A percentile compares a stretch with the other conserved stretches of the same genome.
Evolutionary conservation across 352 stramenopile genomes (phyloP).

Genomic region (Pythium grandisporangium): DNA sequence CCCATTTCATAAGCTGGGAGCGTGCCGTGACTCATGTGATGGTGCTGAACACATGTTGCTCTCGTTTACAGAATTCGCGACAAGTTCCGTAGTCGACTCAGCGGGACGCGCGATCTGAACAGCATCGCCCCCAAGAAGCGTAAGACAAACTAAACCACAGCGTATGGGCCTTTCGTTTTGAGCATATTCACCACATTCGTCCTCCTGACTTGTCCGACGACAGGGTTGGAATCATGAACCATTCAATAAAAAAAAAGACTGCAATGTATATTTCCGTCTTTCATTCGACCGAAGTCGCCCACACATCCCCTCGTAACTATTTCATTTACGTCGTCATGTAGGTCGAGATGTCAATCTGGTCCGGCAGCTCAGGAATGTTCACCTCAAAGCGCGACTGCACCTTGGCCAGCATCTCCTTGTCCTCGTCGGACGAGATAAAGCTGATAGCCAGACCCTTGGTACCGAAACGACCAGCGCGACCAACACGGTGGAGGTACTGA

Average conservation of each 20-base stretch:
- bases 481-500: constrained; percentile 99
- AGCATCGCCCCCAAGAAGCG: too few species aligned
- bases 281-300: too few species aligned
- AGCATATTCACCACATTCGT: constrained; percentile 3
- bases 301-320: too few species aligned
- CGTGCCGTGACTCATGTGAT: too few species aligned
- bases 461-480: constrained; percentile 98
- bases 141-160: constrained; percentile 28
- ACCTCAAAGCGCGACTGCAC: constrained; percentile 99
- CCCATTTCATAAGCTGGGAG: neutral
- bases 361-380: constrained; percentile 98
- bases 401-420: constrained; percentile 97
- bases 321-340: constrained; percentile 93
- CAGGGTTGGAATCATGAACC: neutral
- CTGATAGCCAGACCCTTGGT: constrained; percentile 99
- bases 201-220: constrained; percentile 2
- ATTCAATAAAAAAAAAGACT: neutral
- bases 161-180: too few species aligned
- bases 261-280: too few species aligned
- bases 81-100: constrained; percentile 68
- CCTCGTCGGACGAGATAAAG: constrained; percentile 97
- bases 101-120: constrained; percentile 66
- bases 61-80: constrained; percentile 43
- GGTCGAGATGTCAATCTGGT: constrained; percentile 98
- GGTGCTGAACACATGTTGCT: too few species aligned